Evolutionary conservation across 2,329 filamentous ascomycete genomes (phyloP), one percentile per base, ranked within the genome.

Genomic region (Pseudonectria foliicola): DNA sequence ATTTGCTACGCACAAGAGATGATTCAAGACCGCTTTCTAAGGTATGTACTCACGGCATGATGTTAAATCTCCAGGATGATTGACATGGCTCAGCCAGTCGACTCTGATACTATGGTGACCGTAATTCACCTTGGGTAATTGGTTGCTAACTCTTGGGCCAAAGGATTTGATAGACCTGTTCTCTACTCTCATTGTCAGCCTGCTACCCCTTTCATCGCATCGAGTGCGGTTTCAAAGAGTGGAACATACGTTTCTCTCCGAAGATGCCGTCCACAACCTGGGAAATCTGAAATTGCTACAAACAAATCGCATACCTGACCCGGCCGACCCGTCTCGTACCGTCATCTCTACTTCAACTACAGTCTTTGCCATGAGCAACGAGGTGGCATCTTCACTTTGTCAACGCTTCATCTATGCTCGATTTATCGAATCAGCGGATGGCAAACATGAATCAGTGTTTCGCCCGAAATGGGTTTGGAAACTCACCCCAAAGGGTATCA

Each of bases 121-220:
- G n/a, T n/a, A n/a, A n/a, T n/a, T n/a, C n/a, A n/a, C n/a, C n/a
- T n/a, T n/a, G n/a, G n/a, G n/a, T n/a, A n/a, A n/a, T 82, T 74
- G 42, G 13, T 25, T 25, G 27, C 31, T 27, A 16, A 39, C 13
- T 16, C 6, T 39, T 34, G 11, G 15, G 14, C 18, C 18, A 15
- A 57, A 94, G 86, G 90, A 98, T 61, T 95, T 98, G 62, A 93
- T 95, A 59, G 92, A 98, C 60, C 72, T 98, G 39, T 98, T 95
- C 65, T 82, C 90, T 15, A 96, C 90, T 3, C 70, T 98, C 44
- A 87, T 96, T 65, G 90, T 95, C 63, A 95, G 87, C 63, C 70
- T 96, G 41, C 55, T 77, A 35, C 92, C 92, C 38, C 72, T 98
- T 44, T 82, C 80, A 31, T 74, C 86, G 12, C 92, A 96, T 57